Conservation (phyloP, 129 eudicot genomes). For the Artemisia argyi region DNA sequence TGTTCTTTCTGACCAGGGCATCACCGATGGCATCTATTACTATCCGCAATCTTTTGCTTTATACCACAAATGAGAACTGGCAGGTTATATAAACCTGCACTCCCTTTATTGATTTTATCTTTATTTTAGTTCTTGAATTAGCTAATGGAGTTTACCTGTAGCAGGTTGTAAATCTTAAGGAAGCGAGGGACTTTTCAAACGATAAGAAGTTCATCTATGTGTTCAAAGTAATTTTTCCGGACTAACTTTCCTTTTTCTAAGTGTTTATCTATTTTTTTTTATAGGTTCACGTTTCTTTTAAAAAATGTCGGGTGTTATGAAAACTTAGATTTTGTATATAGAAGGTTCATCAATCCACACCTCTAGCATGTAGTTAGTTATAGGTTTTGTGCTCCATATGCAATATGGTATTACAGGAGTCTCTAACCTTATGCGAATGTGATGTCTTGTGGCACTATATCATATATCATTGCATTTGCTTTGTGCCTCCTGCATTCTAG, state of each 20-base stretch:
- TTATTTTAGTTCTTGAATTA: constrained; percentile 21
- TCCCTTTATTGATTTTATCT: constrained; percentile 9
- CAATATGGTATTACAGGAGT: too few species aligned
- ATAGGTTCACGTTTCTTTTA: constrained; percentile 3
- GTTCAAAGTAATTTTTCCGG: constrained; percentile 64
- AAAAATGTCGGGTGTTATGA: neutral
- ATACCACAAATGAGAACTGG: constrained; percentile 95
- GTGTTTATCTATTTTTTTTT: constrained; percentile 1
- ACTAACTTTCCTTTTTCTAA: constrained; percentile 16
- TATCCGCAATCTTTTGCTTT: constrained; percentile 81
- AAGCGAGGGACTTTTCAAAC: constrained; percentile 87
- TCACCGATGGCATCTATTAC: constrained; percentile 98
- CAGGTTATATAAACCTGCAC: constrained; percentile 50
- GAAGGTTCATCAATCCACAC: too few species aligned
- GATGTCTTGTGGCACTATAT: too few species aligned
- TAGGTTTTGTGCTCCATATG: too few species aligned
- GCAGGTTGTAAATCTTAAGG: constrained; percentile 95
- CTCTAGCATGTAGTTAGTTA: too few species aligned
- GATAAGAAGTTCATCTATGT: constrained; percentile 83
- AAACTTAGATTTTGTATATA: neutral
- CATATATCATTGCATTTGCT: too few species aligned
- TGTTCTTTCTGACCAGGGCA: constrained; percentile 61
- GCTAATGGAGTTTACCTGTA: constrained; percentile 24
- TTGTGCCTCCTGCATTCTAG: too few species aligned
- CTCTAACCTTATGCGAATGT: too few species aligned